phyloP scores from a whole-genome alignment of 169 alveolate species.

The Eimeria tenella region DNA sequence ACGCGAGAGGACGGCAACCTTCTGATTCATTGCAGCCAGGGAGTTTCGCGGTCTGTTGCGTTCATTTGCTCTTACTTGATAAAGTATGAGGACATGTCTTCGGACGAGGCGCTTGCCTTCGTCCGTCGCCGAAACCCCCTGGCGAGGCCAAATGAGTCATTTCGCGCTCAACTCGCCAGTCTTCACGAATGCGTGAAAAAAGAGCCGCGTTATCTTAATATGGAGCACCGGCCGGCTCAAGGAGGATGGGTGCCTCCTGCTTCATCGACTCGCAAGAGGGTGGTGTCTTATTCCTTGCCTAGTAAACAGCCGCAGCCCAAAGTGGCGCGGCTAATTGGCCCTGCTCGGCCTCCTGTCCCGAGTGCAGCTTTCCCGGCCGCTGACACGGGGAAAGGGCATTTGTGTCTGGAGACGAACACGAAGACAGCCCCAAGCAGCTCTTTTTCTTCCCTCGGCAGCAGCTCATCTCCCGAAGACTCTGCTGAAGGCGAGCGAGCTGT shows the following conservation, averaged over 20 bases:
- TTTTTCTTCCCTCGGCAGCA: neutral
- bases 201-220: neutral
- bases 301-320: slow-evolving; percentile 39
- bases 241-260: slow-evolving; percentile 37
- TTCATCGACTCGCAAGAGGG: slow-evolving; percentile 44
- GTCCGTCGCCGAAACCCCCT: slow-evolving; percentile 84
- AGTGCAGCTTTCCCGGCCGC: neutral
- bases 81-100: slow-evolving; percentile 84
- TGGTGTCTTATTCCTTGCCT: slow-evolving; percentile 1
- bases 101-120: slow-evolving; percentile 85
- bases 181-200: slow-evolving; percentile 36
- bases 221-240: slow-evolving; percentile 28
- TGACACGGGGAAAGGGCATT: slow-evolving; percentile 6
- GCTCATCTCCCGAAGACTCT: neutral
- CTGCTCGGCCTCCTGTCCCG: slow-evolving; percentile 60
- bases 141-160: slow-evolving; percentile 89
- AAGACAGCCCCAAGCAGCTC: slow-evolving; percentile 20
- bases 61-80: slow-evolving; percentile 88
- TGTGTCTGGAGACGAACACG: slow-evolving; percentile 11
- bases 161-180: slow-evolving; percentile 82
- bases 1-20: slow-evolving; percentile 84
- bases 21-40: slow-evolving; percentile 91
- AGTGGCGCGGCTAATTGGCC: slow-evolving; percentile 42
- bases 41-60: slow-evolving; percentile 89
- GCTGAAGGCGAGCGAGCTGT: neutral